Percentiles rank a stretch among this genome's conserved stretches.
phyloP scores from a whole-genome alignment of 257 asterid genomes.

The Solanum appendiculatum region DNA sequence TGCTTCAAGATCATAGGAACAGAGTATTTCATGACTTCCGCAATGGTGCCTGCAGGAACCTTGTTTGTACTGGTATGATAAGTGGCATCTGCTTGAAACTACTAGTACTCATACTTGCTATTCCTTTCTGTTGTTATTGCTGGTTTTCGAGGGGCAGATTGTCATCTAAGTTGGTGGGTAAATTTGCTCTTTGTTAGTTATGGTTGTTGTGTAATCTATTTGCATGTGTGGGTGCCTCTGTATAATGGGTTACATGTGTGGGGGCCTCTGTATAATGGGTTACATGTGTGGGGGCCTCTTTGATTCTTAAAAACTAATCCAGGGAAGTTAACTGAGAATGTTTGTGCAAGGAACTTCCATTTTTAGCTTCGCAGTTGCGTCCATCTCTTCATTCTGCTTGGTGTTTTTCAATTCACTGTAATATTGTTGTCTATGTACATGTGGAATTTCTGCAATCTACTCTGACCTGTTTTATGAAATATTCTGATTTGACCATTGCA shows the following conservation, averaged over 20 bases:
- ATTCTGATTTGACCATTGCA: background rate
- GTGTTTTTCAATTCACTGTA: background rate
- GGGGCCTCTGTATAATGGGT: background rate
- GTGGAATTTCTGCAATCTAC: background rate
- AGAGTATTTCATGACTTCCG: conserved; percentile 93
- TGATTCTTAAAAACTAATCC: background rate
- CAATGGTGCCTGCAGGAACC: conserved; percentile 94
- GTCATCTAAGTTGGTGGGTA: background rate
- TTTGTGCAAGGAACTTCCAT: background rate
- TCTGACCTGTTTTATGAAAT: background rate
- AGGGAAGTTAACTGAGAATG: background rate
- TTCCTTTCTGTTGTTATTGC: background rate
- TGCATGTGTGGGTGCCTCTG: background rate
- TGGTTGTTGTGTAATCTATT: background rate
- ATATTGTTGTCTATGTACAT: background rate
- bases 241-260: no score
- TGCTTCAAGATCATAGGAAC: conserved; percentile 95
- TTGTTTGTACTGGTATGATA: conserved; percentile 80
- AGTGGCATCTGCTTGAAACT: background rate
- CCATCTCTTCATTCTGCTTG: background rate
- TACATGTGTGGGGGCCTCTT: background rate
- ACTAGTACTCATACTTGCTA: background rate
- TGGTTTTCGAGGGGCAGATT: background rate
- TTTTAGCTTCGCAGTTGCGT: background rate
- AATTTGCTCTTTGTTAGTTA: background rate